Base-by-base conservation (phyloP, 1,139 yeast species). In the Fermentozyma sake region DNA sequence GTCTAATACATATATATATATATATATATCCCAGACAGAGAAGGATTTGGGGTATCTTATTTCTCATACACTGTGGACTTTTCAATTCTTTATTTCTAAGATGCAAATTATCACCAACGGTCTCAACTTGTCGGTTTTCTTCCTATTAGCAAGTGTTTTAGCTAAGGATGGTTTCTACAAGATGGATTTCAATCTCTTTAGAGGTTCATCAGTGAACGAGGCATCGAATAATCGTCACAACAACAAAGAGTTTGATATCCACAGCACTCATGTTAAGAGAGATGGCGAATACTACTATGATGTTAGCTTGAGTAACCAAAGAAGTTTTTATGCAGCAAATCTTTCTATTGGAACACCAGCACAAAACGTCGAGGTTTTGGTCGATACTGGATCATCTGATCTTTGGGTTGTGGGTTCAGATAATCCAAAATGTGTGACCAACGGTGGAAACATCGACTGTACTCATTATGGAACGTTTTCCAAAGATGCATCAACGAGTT, bases 321-420 rank as follows among this genome's bases (percentile, higher is more conserved):
- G 35, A 36, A 42, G 35, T 28, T 44, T 33, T 38, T 71, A 70
- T 41, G 46, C 61, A 18, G 51, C 65, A 13, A 51, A 56, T 12
- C 43, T 76, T 17, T 47, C 52, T n/a, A 48, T 80, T 11, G 89
- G 91, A 3, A 68, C 82, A 1, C 67, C 76, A 6, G 48, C 60
- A 0, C 77, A 75, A 39, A 48, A 59, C 7, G 66, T 79, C 16
- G 58, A 58, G 5, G 76, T 77, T 3, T 54, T 76, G 34, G 51
- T 80, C 23, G 87, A 79, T 46, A 77, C 86, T 4, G 86, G 86
- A 0, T 76, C 84, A 3, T 65, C 82, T 6, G 87, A 79, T 48
- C 55, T 79, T 38, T 79, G 86, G 86, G 71, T 78, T 23, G 41
- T 44, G 37, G 44, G 52, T 3, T 22, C 37, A 6, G 40, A 34